Conservation (phyloP, 2,329 filamentous ascomycete species). For the Penicillium sp. region DNA sequence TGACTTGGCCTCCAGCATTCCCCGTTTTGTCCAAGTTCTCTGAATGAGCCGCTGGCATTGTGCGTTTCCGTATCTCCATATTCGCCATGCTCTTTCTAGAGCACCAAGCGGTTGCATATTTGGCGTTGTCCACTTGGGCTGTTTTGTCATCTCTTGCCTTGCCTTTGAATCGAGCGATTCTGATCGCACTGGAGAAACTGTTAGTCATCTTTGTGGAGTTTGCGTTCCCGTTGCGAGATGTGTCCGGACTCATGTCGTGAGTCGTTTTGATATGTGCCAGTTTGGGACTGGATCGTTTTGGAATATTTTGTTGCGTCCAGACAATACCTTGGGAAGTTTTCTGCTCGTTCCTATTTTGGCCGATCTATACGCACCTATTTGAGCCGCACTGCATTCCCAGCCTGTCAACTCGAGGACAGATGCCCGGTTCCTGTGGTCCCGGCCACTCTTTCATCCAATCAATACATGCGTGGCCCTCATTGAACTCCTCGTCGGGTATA, state of each 20-base stretch:
- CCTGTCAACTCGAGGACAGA: too few relatives aligned
- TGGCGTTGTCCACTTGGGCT: slow-evolving; percentile 16
- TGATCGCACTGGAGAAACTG: too few relatives aligned
- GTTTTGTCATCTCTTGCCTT: background rate
- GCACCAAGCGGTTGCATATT: slow-evolving; percentile 22
- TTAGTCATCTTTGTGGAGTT: slow-evolving; percentile 12
- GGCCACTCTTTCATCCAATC: too few relatives aligned
- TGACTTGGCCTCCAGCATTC: slow-evolving; percentile 7
- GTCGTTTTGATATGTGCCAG: slow-evolving; percentile 3
- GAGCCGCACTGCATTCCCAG: too few relatives aligned
- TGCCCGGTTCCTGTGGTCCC: too few relatives aligned
- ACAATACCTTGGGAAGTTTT: background rate
- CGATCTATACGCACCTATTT: too few relatives aligned
- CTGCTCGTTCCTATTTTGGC: background rate
- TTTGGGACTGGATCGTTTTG: slow-evolving; percentile 15
- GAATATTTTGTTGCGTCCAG: slow-evolving; percentile 12
- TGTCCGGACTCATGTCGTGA: slow-evolving; percentile 4
- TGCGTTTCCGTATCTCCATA: slow-evolving; percentile 4
- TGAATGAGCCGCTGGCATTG: slow-evolving; percentile 16
- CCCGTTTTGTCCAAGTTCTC: slow-evolving; percentile 13
- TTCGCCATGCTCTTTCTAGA: slow-evolving; percentile 9
- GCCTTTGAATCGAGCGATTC: too few relatives aligned
- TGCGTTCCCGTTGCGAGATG: slow-evolving; percentile 1
- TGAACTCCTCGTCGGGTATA: too few relatives aligned
- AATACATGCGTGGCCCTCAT: too few relatives aligned